phyloP scores from a whole-genome alignment of 2,329 filamentous ascomycete genomes.

The Apiospora arundinis region DNA sequence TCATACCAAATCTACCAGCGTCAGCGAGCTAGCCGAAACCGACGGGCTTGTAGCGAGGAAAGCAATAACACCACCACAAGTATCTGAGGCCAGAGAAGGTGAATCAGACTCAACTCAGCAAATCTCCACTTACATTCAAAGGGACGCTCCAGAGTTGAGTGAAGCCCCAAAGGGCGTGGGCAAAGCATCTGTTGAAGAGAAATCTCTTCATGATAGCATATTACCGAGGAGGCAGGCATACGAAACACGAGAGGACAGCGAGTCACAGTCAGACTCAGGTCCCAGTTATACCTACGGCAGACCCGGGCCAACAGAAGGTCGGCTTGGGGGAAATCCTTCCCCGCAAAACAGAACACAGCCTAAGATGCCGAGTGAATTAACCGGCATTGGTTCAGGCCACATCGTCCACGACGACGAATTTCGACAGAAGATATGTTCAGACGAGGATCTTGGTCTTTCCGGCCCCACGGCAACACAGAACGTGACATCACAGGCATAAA shows the following conservation, averaged over 20 bases:
- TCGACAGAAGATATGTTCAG: constrained; percentile 30
- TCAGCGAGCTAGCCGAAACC: background rate
- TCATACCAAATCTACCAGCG: background rate
- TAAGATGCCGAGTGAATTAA: constrained; percentile 29
- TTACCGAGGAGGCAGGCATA: background rate
- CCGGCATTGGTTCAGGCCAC: constrained; percentile 31
- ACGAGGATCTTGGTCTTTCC: constrained; percentile 31
- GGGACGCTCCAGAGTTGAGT: background rate
- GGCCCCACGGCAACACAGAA: constrained; percentile 26
- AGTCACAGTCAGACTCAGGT: constrained; percentile 11
- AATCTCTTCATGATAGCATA: background rate
- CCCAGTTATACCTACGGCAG: constrained; percentile 20
- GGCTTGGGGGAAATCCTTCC: background rate
- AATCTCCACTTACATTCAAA: background rate
- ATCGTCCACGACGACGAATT: constrained; percentile 29
- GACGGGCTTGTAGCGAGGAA: background rate
- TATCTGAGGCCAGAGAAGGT: background rate
- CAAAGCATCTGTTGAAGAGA: background rate
- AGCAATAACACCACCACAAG: background rate
- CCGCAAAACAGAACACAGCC: constrained; percentile 23
- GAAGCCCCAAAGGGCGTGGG: background rate
- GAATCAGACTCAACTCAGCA: background rate
- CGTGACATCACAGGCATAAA: constrained; percentile 31
- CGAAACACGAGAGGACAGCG: constrained; percentile 1
- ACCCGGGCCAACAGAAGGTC: constrained; percentile 1